These are phyloP conservation scores for Sisymbrium irio DNA, from an alignment of 345 rosid species.

Conservation along the genomic window DNA sequence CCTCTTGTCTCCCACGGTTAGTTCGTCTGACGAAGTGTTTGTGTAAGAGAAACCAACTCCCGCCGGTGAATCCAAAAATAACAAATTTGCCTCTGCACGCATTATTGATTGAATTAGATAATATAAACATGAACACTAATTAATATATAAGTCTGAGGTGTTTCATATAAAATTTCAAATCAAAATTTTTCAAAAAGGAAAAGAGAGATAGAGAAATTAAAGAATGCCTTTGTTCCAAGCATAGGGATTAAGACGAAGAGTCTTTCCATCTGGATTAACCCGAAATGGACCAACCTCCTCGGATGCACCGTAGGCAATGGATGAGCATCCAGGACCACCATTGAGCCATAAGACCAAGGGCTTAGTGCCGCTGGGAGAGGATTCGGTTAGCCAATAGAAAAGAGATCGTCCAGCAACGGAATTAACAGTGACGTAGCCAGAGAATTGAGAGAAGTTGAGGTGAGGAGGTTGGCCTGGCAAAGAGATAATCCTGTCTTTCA, in stretches of 20 bases:
- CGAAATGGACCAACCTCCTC: conserved; percentile 96
- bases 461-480: conserved; percentile 73
- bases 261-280: conserved; percentile 53
- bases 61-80: conserved; percentile 87
- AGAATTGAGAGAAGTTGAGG: conserved; percentile 66
- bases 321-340: conserved; percentile 95
- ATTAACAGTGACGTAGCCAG: conserved; percentile 76
- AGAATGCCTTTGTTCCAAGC: conserved; percentile 76
- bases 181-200: neutral
- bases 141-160: neutral
- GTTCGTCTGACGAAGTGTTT: conserved; percentile 53
- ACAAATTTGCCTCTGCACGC: conserved; percentile 64
- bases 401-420: conserved; percentile 52
- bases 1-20: conserved; percentile 67
- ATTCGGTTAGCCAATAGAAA: conserved; percentile 73
- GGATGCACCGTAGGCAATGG: conserved; percentile 78
- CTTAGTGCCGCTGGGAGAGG: conserved; percentile 39
- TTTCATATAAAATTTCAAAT: neutral
- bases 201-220: neutral
- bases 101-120: neutral
- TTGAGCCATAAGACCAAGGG: conserved; percentile 81
- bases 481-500: conserved; percentile 49
- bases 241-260: conserved; percentile 48
- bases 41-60: conserved; percentile 91
- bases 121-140: neutral